Evolutionary conservation across 2,329 filamentous ascomycete species (phyloP).

Genomic region (Penicillium sp.): DNA sequence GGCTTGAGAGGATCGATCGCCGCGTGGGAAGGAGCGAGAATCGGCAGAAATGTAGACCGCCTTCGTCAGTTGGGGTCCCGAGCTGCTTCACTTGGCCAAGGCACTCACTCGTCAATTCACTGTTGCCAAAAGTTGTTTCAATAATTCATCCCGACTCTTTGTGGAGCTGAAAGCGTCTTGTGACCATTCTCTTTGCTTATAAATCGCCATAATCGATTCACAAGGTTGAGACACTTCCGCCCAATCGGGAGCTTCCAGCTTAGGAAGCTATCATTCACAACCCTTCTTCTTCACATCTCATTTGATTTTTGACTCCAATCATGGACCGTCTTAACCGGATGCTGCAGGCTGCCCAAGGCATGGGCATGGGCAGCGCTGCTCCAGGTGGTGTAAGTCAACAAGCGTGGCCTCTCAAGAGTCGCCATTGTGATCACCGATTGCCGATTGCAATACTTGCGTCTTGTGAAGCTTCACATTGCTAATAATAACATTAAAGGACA

Average conservation of each 20-base stretch:
- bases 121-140: constrained; percentile 1
- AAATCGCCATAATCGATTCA: background rate
- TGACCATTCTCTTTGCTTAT: background rate
- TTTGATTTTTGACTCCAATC: constrained; percentile 29
- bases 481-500: constrained; percentile 62
- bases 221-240: background rate
- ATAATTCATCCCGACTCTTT: constrained; percentile 1
- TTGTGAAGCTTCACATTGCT: background rate
- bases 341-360: constrained; percentile 71
- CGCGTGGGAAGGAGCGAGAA: constrained; percentile 20
- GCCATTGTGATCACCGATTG: background rate
- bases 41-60: constrained; percentile 29
- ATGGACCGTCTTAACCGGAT: constrained; percentile 95
- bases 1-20: constrained; percentile 27
- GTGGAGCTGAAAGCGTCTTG: background rate
- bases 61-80: constrained; percentile 31
- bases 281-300: constrained; percentile 14
- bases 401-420: constrained; percentile 9
- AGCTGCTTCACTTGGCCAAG: constrained; percentile 2
- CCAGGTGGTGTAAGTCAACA: constrained; percentile 41
- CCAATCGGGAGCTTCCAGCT: background rate
- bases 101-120: background rate
- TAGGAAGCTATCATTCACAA: constrained; percentile 20
- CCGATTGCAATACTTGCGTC: background rate
- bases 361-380: constrained; percentile 46